Base-by-base conservation (phyloP, 2,329 filamentous ascomycete species). In the Rhynchosporium secalis region DNA sequence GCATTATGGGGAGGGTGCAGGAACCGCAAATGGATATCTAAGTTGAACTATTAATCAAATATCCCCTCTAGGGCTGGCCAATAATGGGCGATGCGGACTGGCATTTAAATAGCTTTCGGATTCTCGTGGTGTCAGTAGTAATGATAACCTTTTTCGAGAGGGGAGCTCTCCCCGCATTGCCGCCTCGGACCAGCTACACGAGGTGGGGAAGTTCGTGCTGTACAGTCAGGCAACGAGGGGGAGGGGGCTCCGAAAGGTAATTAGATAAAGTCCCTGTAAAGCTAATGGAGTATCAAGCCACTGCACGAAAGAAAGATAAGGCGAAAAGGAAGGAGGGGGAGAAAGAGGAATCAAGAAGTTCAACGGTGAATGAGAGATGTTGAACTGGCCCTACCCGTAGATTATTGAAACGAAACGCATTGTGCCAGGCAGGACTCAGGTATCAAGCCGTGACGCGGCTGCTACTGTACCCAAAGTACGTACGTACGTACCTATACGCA, bases 151-250 rank as follows among this genome's bases (percentile, higher is more conserved):
- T 15, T 31, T 12, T 4, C 28, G 46, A 48, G 46, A 2, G 28
- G 47, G 31, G 49, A 54, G 51, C 51, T 58, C 48, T 48, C 55
- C 60, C 49, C 60, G 56, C 58, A 61, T 38, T 55, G 54, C 38
- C 62, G 63, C 63, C 63, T 62, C 63, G 61, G 60, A 20, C 54
- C 43, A 41, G 36, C 20, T 28, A 20, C 20, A 20, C 20, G 20
- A 20, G 20, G 20, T 20, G 20, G 1, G 20, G 20, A 20, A 20
- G 20, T 20, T 20, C 20, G 20, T 20, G 20, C 20, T 20, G 20
- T 7, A 10, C 29, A 40, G 8, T 47, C 10, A 28, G 15, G 31
- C 31, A 56, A 54, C 51, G 62, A 58, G 54, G 54, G 58, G 58
- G 56, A 13, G 31, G 28, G 51, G 40, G 33, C 10, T 28, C n/a